Conservation (phyloP, 2,329 filamentous ascomycete genomes). For the Scopulariopsis brevicaulis region DNA sequence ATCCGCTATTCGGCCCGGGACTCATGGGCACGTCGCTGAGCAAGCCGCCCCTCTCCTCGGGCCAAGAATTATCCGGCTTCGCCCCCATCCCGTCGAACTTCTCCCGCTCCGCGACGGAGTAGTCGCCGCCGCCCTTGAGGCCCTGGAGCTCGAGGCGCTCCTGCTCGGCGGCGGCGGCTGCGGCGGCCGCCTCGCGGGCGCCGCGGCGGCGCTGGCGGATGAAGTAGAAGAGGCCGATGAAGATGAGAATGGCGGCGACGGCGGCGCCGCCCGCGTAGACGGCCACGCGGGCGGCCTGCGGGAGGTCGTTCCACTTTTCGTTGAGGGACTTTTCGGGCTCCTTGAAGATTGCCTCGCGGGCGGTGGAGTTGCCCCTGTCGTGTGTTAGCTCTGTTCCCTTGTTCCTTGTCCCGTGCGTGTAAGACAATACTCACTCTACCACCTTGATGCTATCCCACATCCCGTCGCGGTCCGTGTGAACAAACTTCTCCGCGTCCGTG, state of each 20-base stretch:
- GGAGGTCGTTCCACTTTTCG: slow-evolving; percentile 43
- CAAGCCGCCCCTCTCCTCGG: slow-evolving; percentile 6
- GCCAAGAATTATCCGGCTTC: slow-evolving; percentile 10
- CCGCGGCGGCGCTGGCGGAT: slow-evolving; percentile 42
- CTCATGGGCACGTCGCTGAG: background rate
- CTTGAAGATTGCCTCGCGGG: slow-evolving; percentile 27
- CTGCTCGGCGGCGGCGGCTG: slow-evolving; percentile 28
- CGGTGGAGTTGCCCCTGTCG: slow-evolving; percentile 45
- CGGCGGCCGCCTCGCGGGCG: slow-evolving; percentile 34
- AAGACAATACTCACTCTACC: slow-evolving; percentile 30
- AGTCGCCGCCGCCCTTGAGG: background rate
- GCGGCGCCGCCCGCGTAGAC: slow-evolving; percentile 36
- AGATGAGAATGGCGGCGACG: slow-evolving; percentile 25
- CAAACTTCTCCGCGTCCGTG: slow-evolving; percentile 48
- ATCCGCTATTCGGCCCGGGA: background rate
- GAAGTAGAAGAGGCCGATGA: slow-evolving; percentile 37
- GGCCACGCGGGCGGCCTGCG: slow-evolving; percentile 35
- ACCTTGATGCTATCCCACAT: slow-evolving; percentile 53
- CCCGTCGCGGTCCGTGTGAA: slow-evolving; percentile 50
- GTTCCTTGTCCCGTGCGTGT: no score
- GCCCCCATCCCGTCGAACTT: slow-evolving; percentile 13
- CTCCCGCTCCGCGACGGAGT: background rate
- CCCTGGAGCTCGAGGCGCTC: slow-evolving; percentile 38
- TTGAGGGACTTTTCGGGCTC: slow-evolving; percentile 28
- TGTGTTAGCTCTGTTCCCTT: background rate